phyloP scores from a whole-genome alignment of 306 rosid genomes.

The Psophocarpus tetragonolobus region DNA sequence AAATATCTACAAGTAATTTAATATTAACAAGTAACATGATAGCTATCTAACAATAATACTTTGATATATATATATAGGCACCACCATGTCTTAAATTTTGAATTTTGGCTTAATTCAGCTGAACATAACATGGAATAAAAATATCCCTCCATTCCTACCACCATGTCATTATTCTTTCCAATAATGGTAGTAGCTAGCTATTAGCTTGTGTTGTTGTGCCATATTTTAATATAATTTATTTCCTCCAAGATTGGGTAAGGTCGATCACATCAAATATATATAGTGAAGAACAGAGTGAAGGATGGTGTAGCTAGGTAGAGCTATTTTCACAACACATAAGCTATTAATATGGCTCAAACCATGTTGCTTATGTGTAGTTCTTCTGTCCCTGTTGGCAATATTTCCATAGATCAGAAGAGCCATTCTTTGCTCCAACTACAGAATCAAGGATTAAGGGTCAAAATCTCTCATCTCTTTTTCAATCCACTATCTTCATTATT shows the following conservation, averaged over 20 bases:
- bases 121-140: constrained; percentile 2
- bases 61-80: no score
- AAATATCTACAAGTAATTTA: no score
- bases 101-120: no score
- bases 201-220: constrained; percentile 3
- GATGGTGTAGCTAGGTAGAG: background rate
- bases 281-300: background rate
- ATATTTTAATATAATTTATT: constrained; percentile 21
- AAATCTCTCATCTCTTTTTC: constrained; percentile 34
- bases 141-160: no score
- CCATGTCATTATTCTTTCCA: no score
- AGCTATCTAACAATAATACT: no score
- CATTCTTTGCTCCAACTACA: constrained; percentile 57
- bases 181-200: no score
- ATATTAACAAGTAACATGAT: no score
- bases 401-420: constrained; percentile 51
- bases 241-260: background rate
- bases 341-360: constrained; percentile 91
- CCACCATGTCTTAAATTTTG: no score
- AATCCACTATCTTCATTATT: constrained; percentile 44
- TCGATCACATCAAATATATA: no score
- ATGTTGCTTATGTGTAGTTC: constrained; percentile 69
- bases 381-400: constrained; percentile 54
- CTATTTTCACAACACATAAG: background rate
- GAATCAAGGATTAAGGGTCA: constrained; percentile 59